Evolutionary conservation across 768 basidiomycete genomes (phyloP), one percentile per base, ranked within the genome.

Genomic region (Pulveroboletus ravenelii): DNA sequence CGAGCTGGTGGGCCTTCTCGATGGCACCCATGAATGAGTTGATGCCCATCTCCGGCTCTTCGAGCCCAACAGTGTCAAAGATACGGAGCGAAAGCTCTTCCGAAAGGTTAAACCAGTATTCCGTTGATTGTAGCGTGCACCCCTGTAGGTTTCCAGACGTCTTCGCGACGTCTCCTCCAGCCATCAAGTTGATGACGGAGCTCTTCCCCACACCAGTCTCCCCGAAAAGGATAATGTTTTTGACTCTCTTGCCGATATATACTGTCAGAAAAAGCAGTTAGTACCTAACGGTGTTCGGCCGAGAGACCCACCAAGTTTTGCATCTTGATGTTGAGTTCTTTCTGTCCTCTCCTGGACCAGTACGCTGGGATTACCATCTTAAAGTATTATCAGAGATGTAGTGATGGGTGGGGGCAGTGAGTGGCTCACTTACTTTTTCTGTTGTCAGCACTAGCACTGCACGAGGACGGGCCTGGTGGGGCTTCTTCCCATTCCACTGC

Each of bases 1-100:
- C 5, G 17, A 59, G 57, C 29, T 36, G 1, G 6, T 59, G 30
- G 0, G 57, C 56, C 9, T 58, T 58, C 15, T 45, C 45, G 38
- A 58, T 52, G 15, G 56, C 45, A 1, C 39, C 41, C 30, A 18
- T 53, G 23, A 52, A 49, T 9, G 36, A 10, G 38, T 47, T 34
- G 42, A 41, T 2, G 3, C 41, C 45, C 14, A 48, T 45, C 3
- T 57, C 47, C 10, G 56, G 40, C 14, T 53, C 55, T 58, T 23
- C 20, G 20, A 23, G 20, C 4, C 20, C 20, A 23, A 23, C 20
- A 23, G 20, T 23, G 20, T 23, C 56, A 15, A 41, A 56, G 25
- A 48, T 17, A 9, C 27, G 32, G 6, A 57, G 6, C 10, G 29
- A 10, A 3, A n/a, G 3, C 9, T 25, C 23, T n/a, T 5, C 29